Evolutionary conservation across 805 yeast genomes (phyloP), one percentile per base, ranked within the genome.

Genomic region (Zygotorulaspora florentina): DNA sequence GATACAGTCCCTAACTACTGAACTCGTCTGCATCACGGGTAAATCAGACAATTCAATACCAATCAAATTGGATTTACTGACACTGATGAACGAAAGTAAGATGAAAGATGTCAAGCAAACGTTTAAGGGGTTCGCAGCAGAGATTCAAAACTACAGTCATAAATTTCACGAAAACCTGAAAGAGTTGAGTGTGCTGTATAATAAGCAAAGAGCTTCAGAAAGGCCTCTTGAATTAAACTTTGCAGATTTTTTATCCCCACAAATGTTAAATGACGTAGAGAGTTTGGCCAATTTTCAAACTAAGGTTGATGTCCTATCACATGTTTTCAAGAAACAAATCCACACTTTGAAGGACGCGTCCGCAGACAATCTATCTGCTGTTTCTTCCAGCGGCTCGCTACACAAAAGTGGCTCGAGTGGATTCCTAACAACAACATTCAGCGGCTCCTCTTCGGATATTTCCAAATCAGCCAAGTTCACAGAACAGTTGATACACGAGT

Each of bases 21-120:
- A 61, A 20, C 52, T 71, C 18, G 31, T 69, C 4, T 65, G 61
- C n/a, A 56, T 69, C 9, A 69, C 70, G 26, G 58, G 58, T 5
- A 62, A 50, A 35, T 69, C 74, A 0, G 62, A 56, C 8, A 52
- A 59, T 18, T 63, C 73, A 1, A 70, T 74, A 35, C 78, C 79
- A 13, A 56, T 74, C 13, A 66, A 66, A 42, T 47, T 74, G n/a
- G 66, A 69, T 15, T 50, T 66, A 0, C 66, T 63, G 39, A 42
- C 66, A 23, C 50, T 69, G 16, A 33, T 58, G 30, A 55, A 59
- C 35, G 42, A 55, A 15, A 54, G 55, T 1, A 59, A 55, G 35
- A 35, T 66, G 28, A 43, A 50, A 2, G 43, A 47, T 12, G 43
- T 69, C 12, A 60, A 58, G 35, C 17, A 35, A 17, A 56, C 50